phyloP scores from a whole-genome alignment of 495 filamentous ascomycete genomes.

The Endocarpon pusillum region DNA sequence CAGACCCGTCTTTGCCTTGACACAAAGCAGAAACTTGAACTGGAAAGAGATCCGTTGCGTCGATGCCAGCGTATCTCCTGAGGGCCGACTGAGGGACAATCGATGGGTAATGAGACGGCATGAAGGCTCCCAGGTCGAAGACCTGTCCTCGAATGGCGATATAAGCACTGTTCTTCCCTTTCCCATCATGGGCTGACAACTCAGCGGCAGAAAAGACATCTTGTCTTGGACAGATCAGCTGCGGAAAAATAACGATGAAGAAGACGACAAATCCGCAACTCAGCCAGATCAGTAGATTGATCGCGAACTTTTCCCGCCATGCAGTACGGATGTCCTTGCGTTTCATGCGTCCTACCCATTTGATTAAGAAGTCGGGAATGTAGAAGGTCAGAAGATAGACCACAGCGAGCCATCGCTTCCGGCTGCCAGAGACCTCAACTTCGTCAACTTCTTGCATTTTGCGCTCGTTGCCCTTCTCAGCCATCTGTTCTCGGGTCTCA shows the following conservation, averaged over 20 bases:
- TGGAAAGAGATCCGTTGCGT: constrained; percentile 79
- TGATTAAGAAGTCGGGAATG: constrained; percentile 72
- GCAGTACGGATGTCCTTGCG: constrained; percentile 86
- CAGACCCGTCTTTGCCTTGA: constrained; percentile 47
- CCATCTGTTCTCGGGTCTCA: constrained; percentile 86
- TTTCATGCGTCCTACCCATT: constrained; percentile 64
- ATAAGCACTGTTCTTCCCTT: constrained; percentile 43
- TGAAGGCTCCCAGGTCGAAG: constrained; percentile 62
- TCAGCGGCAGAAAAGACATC: constrained; percentile 70
- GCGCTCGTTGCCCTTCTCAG: constrained; percentile 84
- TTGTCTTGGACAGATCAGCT: constrained; percentile 80
- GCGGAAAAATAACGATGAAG: constrained; percentile 76
- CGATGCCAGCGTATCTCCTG: constrained; percentile 65
- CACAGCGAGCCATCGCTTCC: constrained; percentile 83
- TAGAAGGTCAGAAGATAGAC: constrained; percentile 75
- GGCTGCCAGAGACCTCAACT: constrained; percentile 54
- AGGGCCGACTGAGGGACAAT: constrained; percentile 50
- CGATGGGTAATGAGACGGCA: constrained; percentile 63
- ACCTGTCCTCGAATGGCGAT: constrained; percentile 78
- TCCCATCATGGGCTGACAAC: constrained; percentile 56
- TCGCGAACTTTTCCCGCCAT: constrained; percentile 94
- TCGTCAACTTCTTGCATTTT: constrained; percentile 83
- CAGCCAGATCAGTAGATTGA: constrained; percentile 96
- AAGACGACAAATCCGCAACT: constrained; percentile 63
- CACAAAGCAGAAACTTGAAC: constrained; percentile 90